Percentiles rank a stretch among this genome's conserved stretches.
phyloP scores from a whole-genome alignment of 208 protist genomes.

The Acanthamoeba healyi region DNA sequence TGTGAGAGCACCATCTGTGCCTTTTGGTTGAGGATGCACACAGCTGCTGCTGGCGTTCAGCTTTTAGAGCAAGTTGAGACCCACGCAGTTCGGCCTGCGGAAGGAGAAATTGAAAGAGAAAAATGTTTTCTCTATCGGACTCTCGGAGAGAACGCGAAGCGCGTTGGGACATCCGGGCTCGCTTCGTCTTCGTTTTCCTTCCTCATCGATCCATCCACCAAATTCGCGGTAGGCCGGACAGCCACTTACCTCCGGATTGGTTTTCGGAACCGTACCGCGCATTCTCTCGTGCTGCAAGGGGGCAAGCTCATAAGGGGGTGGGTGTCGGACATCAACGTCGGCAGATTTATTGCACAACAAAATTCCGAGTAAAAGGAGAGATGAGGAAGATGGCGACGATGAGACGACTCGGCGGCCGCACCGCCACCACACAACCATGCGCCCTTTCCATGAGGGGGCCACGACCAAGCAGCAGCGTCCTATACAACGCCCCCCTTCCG shows the following conservation, averaged over 20 bases:
- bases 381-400: constrained; percentile 17
- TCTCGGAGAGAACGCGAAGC: neutral
- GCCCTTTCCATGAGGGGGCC: too few species aligned
- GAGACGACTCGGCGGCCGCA: neutral
- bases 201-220: neutral
- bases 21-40: too few species aligned
- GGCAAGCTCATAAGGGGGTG: too few species aligned
- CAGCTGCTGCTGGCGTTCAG: too few species aligned
- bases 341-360: neutral
- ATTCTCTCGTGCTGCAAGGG: too few species aligned
- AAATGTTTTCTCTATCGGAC: too few species aligned
- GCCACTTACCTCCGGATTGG: too few species aligned
- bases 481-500: neutral
- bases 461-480: neutral
- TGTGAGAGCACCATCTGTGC: too few species aligned
- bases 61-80: too few species aligned
- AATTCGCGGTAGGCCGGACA: neutral
- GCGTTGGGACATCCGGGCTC: neutral
- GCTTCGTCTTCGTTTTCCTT: neutral
- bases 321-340: neutral
- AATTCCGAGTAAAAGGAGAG: neutral
- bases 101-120: too few species aligned
- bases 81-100: too few species aligned
- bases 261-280: too few species aligned
- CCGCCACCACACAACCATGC: neutral